These are phyloP conservation scores for Rhodotorula sp. DNA, from an alignment of 1,284 basidiomycete species.

Conservation along the genomic window DNA sequence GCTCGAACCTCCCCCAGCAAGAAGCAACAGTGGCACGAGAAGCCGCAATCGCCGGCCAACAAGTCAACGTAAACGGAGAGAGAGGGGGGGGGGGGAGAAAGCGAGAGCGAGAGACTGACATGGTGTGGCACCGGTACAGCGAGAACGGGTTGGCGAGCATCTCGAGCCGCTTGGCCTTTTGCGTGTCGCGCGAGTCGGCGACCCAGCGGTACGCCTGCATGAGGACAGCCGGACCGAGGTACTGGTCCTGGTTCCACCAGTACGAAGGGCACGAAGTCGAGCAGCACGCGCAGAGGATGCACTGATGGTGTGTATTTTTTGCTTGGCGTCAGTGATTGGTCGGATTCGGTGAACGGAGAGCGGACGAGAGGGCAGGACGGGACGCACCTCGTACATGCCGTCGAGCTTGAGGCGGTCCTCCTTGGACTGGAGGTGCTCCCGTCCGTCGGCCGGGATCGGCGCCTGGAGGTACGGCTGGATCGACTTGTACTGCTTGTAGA, in stretches of 20 bases:
- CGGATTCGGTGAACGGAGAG: no score
- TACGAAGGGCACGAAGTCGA: constrained; percentile 82
- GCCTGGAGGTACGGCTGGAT: constrained; percentile 94
- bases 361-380: no score
- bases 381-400: constrained; percentile 76
- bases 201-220: constrained; percentile 76
- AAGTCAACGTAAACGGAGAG: neutral
- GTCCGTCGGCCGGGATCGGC: constrained; percentile 73
- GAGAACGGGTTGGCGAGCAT: constrained; percentile 93
- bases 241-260: constrained; percentile 94
- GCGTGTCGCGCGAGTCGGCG: constrained; percentile 87
- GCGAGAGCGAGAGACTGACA: neutral
- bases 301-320: constrained; percentile 24
- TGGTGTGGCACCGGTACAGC: constrained; percentile 62
- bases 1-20: no score
- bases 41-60: neutral
- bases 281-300: constrained; percentile 87
- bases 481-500: constrained; percentile 99
- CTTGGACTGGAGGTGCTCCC: constrained; percentile 80
- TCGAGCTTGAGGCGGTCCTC: constrained; percentile 95
- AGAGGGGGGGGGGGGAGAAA: no score
- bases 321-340: neutral
- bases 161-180: constrained; percentile 79
- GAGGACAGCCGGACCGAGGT: constrained; percentile 92
- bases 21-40: constrained; percentile 47